Base-by-base conservation (phyloP, 2,329 filamentous ascomycete species). In the Arthrobotrys sphaeroides region DNA sequence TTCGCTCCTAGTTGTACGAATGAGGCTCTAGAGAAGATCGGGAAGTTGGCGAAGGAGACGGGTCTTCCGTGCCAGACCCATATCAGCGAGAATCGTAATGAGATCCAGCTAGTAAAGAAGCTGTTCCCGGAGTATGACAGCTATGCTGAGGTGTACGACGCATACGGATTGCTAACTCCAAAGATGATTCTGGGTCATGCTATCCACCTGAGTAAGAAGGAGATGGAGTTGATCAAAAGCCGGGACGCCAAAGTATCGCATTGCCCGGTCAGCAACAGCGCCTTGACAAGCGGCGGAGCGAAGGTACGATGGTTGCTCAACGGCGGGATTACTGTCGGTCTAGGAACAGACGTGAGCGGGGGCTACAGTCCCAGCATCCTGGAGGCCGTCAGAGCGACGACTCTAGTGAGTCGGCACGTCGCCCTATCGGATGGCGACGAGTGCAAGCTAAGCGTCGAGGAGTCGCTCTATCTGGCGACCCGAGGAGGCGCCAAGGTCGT, bases 321-420 rank as follows among this genome's bases (percentile, higher is more conserved):
- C 20, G 86, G 87, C 61, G 93, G 92, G 0, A 86, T 98, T 49
- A 88, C 88, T 0, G 89, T 97, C 4, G 94, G 95, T 0, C 84
- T 99, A 0, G 95, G 95, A 0, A 98, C 94, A 0, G 95, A 99
- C 82, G 89, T 98, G 70, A 91, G 89, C 79, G 95, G 94, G 1
- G 95, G 95, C 0, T 97, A 94, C 81, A 91, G 89, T 66, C 87
- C 92, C 0, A 92, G 89, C 75, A 87, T 98, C 7, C 86, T 98
- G 0, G 91, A 95, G 78, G 90, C 92, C n/a, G 92, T 90, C 45
- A 84, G 94, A 12, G 91, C 95, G 80, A 93, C 94, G 0, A 87
- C 89, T 59, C 86, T 97, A 76, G 92, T 94, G 0, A 92, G 89
- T 77, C 85, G 94, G 28, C 89, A 91, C 84, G 84, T 91, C 51